phyloP scores from a whole-genome alignment of 257 asterid species.

The Gentiana dahurica region DNA sequence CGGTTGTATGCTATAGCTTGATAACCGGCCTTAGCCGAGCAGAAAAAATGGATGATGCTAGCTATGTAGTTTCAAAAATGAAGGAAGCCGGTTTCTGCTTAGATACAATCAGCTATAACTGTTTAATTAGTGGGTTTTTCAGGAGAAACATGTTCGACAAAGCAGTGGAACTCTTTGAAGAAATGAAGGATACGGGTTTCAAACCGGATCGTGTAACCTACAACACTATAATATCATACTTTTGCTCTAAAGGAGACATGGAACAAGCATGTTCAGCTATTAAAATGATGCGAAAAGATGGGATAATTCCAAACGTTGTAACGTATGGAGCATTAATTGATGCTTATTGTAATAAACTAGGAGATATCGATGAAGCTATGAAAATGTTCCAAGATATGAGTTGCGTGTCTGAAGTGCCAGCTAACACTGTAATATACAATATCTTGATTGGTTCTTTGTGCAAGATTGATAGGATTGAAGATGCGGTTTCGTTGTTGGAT shows the following conservation, averaged over 20 bases:
- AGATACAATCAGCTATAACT: constrained; percentile 52
- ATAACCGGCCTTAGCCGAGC: constrained; percentile 62
- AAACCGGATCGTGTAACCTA: constrained; percentile 66
- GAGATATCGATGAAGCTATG: constrained; percentile 22
- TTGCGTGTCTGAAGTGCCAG: constrained; percentile 32
- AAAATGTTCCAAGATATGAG: constrained; percentile 41
- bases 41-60: constrained; percentile 66
- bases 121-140: constrained; percentile 67
- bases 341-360: constrained; percentile 40
- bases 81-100: constrained; percentile 58
- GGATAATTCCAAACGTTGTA: constrained; percentile 43
- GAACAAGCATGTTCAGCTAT: background rate
- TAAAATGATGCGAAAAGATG: background rate
- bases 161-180: constrained; percentile 46
- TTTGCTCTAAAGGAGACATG: constrained; percentile 50
- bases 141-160: constrained; percentile 45
- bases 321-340: constrained; percentile 76
- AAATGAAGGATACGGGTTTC: constrained; percentile 46
- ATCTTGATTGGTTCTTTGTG: constrained; percentile 55
- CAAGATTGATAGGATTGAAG: constrained; percentile 52
- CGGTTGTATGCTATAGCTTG: constrained; percentile 51
- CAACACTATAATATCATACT: constrained; percentile 64
- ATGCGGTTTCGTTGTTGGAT: constrained; percentile 46
- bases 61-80: constrained; percentile 32
- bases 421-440: constrained; percentile 62